Evolutionary conservation across 2,329 filamentous ascomycete genomes (phyloP).

Genomic region (Hirsutella minnesotensis): DNA sequence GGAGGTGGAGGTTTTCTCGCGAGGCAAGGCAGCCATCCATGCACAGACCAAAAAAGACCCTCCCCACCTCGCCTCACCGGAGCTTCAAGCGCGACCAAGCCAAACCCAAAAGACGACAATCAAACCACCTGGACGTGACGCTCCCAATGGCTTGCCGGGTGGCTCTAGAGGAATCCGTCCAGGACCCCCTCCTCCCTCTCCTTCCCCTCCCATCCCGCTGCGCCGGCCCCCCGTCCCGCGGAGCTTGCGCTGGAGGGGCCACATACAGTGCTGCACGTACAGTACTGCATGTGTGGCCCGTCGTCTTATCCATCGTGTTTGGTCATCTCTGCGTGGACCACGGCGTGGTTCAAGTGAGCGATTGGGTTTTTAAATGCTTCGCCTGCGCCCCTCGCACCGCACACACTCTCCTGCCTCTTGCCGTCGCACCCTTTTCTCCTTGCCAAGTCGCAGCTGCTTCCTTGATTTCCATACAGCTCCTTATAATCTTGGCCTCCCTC

Average conservation of each 20-base stretch:
- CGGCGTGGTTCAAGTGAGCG: conserved; percentile 8
- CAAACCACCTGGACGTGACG: too few relatives aligned
- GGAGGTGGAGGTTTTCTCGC: too few relatives aligned
- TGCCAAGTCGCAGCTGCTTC: neutral
- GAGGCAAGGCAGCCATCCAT: too few relatives aligned
- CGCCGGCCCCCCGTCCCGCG: neutral
- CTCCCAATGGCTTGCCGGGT: too few relatives aligned
- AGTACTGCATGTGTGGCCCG: too few relatives aligned
- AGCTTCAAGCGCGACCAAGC: neutral
- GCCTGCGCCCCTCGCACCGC: conserved; percentile 3
- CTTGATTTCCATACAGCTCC: too few relatives aligned
- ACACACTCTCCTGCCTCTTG: neutral
- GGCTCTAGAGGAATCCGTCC: neutral
- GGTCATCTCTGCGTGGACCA: conserved; percentile 5
- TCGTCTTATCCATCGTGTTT: neutral
- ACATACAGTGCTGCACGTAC: too few relatives aligned
- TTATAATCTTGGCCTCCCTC: too few relatives aligned
- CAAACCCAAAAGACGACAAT: neutral
- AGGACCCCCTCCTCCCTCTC: neutral
- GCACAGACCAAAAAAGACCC: too few relatives aligned
- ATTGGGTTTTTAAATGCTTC: conserved; percentile 5
- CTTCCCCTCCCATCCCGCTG: neutral
- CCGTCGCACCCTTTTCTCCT: neutral
- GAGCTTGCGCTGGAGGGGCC: neutral
- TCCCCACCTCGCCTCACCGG: too few relatives aligned